A percentile compares a stretch with the other conserved stretches of the same genome.
phyloP scores from a whole-genome alignment of 1,284 basidiomycete species.

The Acaromyces ingoldii region DNA sequence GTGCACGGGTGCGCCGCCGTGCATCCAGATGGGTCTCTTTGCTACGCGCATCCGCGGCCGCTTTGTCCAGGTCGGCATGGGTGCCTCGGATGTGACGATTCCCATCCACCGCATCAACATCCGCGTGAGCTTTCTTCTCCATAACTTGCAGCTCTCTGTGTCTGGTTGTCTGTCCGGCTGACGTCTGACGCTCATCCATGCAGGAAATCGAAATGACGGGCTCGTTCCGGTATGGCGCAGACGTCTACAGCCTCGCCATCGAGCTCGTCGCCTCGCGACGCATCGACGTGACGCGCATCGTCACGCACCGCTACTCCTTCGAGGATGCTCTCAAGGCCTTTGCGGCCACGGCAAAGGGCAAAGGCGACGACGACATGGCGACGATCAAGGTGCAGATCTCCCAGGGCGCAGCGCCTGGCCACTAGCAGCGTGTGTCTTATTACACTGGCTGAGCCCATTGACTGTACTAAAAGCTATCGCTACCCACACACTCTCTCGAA shows the following conservation, averaged over 20 bases:
- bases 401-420: constrained; percentile 45
- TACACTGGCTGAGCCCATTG: too few species aligned
- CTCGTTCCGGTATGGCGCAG: constrained; percentile 80
- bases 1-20: constrained; percentile 56
- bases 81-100: constrained; percentile 49
- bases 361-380: constrained; percentile 61
- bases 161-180: background rate
- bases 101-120: constrained; percentile 50
- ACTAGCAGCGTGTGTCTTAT: too few species aligned
- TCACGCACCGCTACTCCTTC: constrained; percentile 57
- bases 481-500: too few species aligned
- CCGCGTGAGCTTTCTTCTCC: constrained; percentile 44
- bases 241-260: constrained; percentile 62
- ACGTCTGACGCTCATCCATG: background rate
- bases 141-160: background rate
- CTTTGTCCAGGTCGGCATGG: constrained; percentile 57
- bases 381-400: constrained; percentile 56
- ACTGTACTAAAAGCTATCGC: too few species aligned
- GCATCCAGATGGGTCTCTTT: constrained; percentile 44
- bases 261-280: constrained; percentile 57
- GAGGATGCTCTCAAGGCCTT: constrained; percentile 58
- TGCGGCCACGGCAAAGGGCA: constrained; percentile 60
- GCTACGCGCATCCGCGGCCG: constrained; percentile 32
- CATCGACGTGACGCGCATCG: constrained; percentile 60
- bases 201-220: constrained; percentile 75